These are phyloP conservation scores for Ceratopteris richardii DNA, from an alignment of 75 land plant species.

Conservation along the genomic window DNA sequence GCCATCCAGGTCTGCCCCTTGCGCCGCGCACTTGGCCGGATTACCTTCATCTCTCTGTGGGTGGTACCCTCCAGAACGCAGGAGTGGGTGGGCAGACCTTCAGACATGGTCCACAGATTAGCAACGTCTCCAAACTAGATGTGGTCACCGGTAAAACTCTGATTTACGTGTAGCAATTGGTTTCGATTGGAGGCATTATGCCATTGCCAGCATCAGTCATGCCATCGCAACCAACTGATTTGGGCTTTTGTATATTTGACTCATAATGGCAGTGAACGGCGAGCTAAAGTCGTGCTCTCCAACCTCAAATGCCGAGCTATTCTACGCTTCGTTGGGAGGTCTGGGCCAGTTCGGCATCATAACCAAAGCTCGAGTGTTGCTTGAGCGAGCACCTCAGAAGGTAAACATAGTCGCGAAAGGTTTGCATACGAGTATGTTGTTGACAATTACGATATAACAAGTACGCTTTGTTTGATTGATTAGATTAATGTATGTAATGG, in stretches of 20 bases:
- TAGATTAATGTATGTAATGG: background rate
- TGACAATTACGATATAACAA: too few species aligned
- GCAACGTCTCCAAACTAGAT: slow-evolving; percentile 36
- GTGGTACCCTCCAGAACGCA: slow-evolving; percentile 47
- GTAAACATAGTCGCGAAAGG: slow-evolving; percentile 5
- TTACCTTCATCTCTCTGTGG: slow-evolving; percentile 36
- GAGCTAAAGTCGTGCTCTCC: slow-evolving; percentile 32
- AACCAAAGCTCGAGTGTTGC: slow-evolving; percentile 44
- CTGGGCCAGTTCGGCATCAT: slow-evolving; percentile 69
- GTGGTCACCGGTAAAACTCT: slow-evolving; percentile 46
- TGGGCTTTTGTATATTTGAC: too few species aligned
- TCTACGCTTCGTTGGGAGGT: slow-evolving; percentile 46
- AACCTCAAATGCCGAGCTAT: slow-evolving; percentile 28
- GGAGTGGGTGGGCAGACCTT: slow-evolving; percentile 51
- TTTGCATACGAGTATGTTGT: too few species aligned
- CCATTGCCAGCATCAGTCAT: too few species aligned
- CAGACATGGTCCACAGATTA: slow-evolving; percentile 35
- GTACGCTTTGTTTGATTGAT: too few species aligned
- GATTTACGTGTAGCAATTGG: too few species aligned
- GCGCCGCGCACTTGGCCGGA: slow-evolving; percentile 52
- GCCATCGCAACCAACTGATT: too few species aligned
- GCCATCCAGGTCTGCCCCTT: slow-evolving; percentile 5
- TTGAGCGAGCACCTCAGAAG: slow-evolving; percentile 44
- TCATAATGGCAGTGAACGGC: slow-evolving; percentile 17
- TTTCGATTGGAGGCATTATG: too few species aligned